These are phyloP conservation scores for Candida sanyaensis DNA, from an alignment of 1,139 yeast genomes.

Conservation along the genomic window DNA sequence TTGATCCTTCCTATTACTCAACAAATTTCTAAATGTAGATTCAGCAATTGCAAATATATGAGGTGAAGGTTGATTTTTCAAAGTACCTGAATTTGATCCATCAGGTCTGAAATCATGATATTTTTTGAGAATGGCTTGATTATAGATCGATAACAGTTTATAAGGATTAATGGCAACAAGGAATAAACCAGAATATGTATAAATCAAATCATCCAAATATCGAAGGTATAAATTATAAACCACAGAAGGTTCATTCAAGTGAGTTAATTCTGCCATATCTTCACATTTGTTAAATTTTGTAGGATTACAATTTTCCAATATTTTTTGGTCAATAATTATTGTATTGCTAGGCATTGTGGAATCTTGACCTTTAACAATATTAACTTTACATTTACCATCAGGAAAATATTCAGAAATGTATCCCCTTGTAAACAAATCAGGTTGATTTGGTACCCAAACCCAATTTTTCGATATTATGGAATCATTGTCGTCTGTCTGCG, in stretches of 20 bases:
- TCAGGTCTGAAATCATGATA: constrained; percentile 37
- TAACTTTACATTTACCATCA: constrained; percentile 53
- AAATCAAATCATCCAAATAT: constrained; percentile 76
- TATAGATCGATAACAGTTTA: constrained; percentile 73
- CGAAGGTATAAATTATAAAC: constrained; percentile 78
- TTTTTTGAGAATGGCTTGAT: constrained; percentile 52
- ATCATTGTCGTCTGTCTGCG: constrained; percentile 6
- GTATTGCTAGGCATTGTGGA: constrained; percentile 15
- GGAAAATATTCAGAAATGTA: constrained; percentile 57
- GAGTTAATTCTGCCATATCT: constrained; percentile 96
- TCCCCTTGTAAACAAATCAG: constrained; percentile 68
- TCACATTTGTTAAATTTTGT: constrained; percentile 88
- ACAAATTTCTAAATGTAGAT: constrained; percentile 76
- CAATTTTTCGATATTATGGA: constrained; percentile 14
- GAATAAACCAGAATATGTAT: constrained; percentile 79
- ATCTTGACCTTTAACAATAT: constrained; percentile 48
- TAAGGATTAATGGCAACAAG: constrained; percentile 97
- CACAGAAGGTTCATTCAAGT: constrained; percentile 92
- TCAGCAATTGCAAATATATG: constrained; percentile 94
- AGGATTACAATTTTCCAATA: constrained; percentile 78
- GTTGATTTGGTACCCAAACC: constrained; percentile 54
- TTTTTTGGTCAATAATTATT: constrained; percentile 39
- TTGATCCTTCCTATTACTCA: constrained; percentile 74
- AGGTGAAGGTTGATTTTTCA: constrained; percentile 47
- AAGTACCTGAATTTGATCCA: background rate